Evolutionary conservation across 768 basidiomycete species (phyloP), one percentile per base, ranked within the genome.

Genomic region (Glaciozyma antarctica): DNA sequence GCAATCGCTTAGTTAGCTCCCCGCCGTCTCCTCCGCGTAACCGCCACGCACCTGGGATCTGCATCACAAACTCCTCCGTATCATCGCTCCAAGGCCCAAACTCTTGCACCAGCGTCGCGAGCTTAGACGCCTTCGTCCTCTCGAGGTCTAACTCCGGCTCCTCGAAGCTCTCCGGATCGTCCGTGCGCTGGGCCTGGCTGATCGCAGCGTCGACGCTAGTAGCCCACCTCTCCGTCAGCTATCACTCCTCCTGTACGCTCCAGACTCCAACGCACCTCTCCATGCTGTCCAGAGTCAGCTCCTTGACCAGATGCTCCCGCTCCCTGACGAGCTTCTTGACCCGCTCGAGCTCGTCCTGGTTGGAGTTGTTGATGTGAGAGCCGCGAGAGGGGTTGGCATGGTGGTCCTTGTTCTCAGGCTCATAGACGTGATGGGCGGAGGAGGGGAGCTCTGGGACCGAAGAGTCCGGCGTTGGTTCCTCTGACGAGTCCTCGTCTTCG

Each of bases 41-140:
- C 5, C 13, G 12, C 30, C 3, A 43, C 38, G 30, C 30, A 58
- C 57, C 38, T 5, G 56, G 56, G 5, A 57, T 38, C 13, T 38
- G 19, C 57, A 30, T 19, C 28, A 61, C 28, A 22, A 52, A 53
- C 49, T 53, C 53, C 60, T 61, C 60, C 15, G 16, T 19, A 13
- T 54, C 49, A 22, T 28, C 60, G 8, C n/a, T 61, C 60, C 60
- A 61, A 15, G 60, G 38, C 2, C 60, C 60, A 34, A 61, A 61
- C 60, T 61, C 58, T 6, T 59, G 22, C 10, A 59, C 58, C 13
- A 59, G 24, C 19, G 58, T 34, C 24, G 15, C 21, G 30, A 59
- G 30, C 58, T 28, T 59, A 7, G 17, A 26, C 22, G 22, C 58
- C 12, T 19, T 4, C 1, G 8, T 30, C 30, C 30, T 38, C 19